These are phyloP conservation scores for Pisolithus microcarpus DNA, from an alignment of 768 basidiomycete genomes.

Conservation along the genomic window DNA sequence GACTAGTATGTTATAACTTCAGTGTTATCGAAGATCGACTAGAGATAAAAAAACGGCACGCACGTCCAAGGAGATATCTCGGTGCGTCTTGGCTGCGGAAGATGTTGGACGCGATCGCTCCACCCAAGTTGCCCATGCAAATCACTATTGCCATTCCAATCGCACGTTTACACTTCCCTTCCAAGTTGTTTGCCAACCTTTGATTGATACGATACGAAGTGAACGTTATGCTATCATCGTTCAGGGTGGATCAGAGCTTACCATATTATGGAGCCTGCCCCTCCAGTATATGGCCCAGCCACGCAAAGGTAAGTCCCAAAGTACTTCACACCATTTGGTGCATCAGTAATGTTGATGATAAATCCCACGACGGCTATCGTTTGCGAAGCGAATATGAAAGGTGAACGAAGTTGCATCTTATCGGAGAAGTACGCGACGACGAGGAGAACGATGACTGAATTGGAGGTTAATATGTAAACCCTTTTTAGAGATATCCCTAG, in stretches of 20 bases:
- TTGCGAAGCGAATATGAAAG: conserved; percentile 49
- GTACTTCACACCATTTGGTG: conserved; percentile 52
- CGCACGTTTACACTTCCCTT: conserved; percentile 59
- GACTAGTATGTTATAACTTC: no score
- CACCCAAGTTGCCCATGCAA: conserved; percentile 59
- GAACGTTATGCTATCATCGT: neutral
- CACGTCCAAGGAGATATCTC: conserved; percentile 55
- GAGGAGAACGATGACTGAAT: conserved; percentile 41
- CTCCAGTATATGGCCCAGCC: conserved; percentile 48
- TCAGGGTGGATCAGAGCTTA: conserved; percentile 17
- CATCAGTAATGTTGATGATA: conserved; percentile 51
- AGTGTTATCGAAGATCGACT: no score
- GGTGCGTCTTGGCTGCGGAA: conserved; percentile 53
- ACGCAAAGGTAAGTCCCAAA: conserved; percentile 63
- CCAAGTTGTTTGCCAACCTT: conserved; percentile 8
- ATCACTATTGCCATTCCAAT: conserved; percentile 59
- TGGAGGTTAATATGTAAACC: neutral
- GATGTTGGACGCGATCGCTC: conserved; percentile 54
- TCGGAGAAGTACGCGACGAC: conserved; percentile 53
- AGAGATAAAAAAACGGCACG: conserved; percentile 19
- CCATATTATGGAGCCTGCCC: conserved; percentile 57
- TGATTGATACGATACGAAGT: no score
- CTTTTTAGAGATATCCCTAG: conserved; percentile 20
- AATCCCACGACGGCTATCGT: conserved; percentile 49
- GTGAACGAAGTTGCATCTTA: conserved; percentile 44